Evolutionary conservation across 257 asterid species (phyloP), one percentile per base, ranked within the genome.

Genomic region (Mentha longifolia): DNA sequence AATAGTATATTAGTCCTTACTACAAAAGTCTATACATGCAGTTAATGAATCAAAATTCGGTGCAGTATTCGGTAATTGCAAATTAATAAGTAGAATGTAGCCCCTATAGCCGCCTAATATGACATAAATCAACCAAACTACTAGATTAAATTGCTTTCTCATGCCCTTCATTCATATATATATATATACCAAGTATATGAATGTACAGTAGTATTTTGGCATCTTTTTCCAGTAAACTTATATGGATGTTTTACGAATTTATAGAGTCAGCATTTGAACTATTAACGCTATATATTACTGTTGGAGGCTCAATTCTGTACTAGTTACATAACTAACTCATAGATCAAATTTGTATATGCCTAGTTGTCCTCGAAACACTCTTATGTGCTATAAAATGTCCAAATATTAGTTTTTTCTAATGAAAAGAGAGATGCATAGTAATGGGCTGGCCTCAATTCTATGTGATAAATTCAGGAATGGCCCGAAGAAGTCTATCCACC

Each of bases 401-500:
- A 41, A 30, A 25, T 39, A 16, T 77, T 10, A 6, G 39, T 10
- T 7, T 9, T 9, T 37, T 10, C 6, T 11, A 61, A 20, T 41
- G 9, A 35, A 10, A 15, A 52, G 37, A 54, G 37, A 33, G 28
- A 1, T 52, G 15, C 65, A 14, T 20, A 51, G 15, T 70, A 58
- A 58, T 42, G 59, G 63, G 28, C 49, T 67, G 20, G 25, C 39
- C 11, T 63, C 54, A 9, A 3, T 67, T 43, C 9, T 52, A 56
- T 17, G 72, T 49, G 54, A 49, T 51, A 60, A 25, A 49, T 79
- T 72, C 84, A 91, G 99, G 97, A 94, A 81, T 94, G 99, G 99
- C 97, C 96, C 3, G 95, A 88, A 80, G 92, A 80, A 82, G 82
- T 74, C 52, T 94, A 94, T 74, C 99, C 97, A 19, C 89, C 97